These are phyloP conservation scores for Arthroderma sp. DNA, from an alignment of 2,329 filamentous ascomycete genomes.

Conservation along the genomic window DNA sequence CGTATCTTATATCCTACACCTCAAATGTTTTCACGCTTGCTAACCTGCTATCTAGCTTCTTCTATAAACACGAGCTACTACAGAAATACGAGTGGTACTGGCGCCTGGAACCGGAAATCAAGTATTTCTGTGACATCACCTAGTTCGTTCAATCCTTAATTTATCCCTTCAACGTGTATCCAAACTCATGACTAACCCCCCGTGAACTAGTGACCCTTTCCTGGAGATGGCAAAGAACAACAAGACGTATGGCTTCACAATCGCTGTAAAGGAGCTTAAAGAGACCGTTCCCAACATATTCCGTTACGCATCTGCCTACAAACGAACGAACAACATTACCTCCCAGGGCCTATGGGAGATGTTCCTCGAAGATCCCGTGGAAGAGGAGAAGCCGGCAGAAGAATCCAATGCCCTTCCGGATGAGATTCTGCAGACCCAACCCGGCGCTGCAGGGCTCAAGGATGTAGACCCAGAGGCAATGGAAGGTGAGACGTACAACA, in stretches of 20 bases:
- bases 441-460: conserved; percentile 56
- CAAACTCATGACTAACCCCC: conserved; percentile 27
- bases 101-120: conserved; percentile 97
- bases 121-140: conserved; percentile 99
- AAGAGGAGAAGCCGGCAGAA: conserved; percentile 42
- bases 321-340: conserved; percentile 76
- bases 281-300: conserved; percentile 99
- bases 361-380: conserved; percentile 63
- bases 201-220: conserved; percentile 65
- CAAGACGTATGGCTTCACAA: conserved; percentile 98
- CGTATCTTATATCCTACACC: conserved; percentile 24
- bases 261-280: conserved; percentile 93
- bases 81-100: conserved; percentile 99
- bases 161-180: background rate
- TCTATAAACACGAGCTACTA: conserved; percentile 91
- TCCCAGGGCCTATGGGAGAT: conserved; percentile 97
- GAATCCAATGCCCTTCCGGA: conserved; percentile 63
- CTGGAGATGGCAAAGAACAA: conserved; percentile 85
- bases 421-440: conserved; percentile 66
- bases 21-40: background rate
- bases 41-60: conserved; percentile 51
- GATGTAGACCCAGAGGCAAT: conserved; percentile 84
- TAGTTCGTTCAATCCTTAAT: conserved; percentile 54
- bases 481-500: conserved; percentile 98
- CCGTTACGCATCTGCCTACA: conserved; percentile 96